Evolutionary conservation across 305 asterid species (phyloP).

Genomic region (Ajuga reptans): DNA sequence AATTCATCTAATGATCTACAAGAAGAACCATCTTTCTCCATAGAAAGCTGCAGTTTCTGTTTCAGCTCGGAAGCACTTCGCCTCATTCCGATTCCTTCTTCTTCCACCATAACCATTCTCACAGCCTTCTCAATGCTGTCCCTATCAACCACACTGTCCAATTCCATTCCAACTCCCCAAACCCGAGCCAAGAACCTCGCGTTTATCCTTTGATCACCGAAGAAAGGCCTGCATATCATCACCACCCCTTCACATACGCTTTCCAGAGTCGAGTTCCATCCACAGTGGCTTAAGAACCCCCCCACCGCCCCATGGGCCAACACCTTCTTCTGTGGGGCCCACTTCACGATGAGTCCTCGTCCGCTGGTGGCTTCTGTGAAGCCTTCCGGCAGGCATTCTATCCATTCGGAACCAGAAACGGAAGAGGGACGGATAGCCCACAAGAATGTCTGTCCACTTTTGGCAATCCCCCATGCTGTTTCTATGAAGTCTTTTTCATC

Average conservation of each 20-base stretch:
- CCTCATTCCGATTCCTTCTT: conserved; percentile 31
- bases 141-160: conserved; percentile 24
- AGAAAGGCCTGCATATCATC: conserved; percentile 42
- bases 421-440: conserved; percentile 41
- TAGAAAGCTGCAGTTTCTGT: neutral
- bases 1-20: conserved; percentile 7
- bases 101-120: conserved; percentile 26
- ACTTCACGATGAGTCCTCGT: conserved; percentile 31
- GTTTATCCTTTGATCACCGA: conserved; percentile 36
- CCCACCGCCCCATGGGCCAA: conserved; percentile 38
- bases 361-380: conserved; percentile 12
- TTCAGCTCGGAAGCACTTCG: conserved; percentile 25
- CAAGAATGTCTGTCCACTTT: conserved; percentile 33
- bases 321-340: conserved; percentile 50
- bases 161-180: conserved; percentile 37
- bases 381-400: conserved; percentile 26
- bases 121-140: conserved; percentile 25
- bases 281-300: conserved; percentile 45
- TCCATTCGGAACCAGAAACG: conserved; percentile 15
- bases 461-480: conserved; percentile 42
- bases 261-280: conserved; percentile 53
- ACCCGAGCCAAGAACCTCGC: conserved; percentile 35
- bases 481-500: conserved; percentile 21
- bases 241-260: conserved; percentile 42
- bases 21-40: conserved; percentile 1